These are phyloP conservation scores for Chlorella ohadii DNA, from an alignment of 139 green algal species.

Conservation along the genomic window DNA sequence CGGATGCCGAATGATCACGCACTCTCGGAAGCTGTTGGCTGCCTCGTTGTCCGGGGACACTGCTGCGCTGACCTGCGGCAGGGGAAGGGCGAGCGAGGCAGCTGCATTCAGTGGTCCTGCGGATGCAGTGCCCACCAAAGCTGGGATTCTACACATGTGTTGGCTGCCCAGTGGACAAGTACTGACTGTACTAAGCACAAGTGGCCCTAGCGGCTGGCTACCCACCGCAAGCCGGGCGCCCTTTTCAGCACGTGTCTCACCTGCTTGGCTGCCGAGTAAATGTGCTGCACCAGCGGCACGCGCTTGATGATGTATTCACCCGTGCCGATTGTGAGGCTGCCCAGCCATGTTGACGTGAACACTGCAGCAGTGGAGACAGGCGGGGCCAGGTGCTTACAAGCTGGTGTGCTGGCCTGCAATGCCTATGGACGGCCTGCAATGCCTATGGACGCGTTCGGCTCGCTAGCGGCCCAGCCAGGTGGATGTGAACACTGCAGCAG, in stretches of 20 bases:
- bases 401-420: no score
- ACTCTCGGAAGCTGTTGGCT: constrained; percentile 88
- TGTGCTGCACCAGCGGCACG: constrained; percentile 93
- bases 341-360: constrained; percentile 87
- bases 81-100: neutral
- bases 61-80: constrained; percentile 63
- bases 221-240: no score
- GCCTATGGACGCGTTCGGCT: no score
- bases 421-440: no score
- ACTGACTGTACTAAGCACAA: no score
- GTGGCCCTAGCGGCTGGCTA: no score
- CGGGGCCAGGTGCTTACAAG: no score
- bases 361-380: constrained; percentile 35
- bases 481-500: constrained; percentile 64
- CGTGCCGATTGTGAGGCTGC: constrained; percentile 75
- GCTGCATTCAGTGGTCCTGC: neutral
- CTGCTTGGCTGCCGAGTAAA: constrained; percentile 97
- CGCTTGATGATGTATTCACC: constrained; percentile 94
- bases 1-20: constrained; percentile 91
- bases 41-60: constrained; percentile 83
- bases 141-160: no score
- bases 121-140: no score
- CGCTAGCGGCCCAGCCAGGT: constrained; percentile 89
- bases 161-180: no score
- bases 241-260: neutral